Evolutionary conservation across 805 yeast genomes (phyloP).

Genomic region (Dipodascopsis uninucleata): DNA sequence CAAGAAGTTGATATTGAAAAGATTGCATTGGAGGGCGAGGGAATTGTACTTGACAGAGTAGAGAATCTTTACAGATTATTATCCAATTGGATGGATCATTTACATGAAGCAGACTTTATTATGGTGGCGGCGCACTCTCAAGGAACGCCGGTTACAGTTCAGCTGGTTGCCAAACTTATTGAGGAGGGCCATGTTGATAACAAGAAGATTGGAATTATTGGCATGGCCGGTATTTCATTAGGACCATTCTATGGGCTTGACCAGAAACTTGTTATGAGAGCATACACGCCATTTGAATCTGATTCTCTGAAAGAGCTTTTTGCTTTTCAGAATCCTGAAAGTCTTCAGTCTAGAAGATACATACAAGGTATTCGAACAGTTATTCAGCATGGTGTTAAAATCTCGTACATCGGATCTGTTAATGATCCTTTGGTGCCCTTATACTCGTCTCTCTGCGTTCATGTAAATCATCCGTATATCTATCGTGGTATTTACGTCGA

Average conservation of each 20-base stretch:
- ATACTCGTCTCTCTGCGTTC: conserved; percentile 80
- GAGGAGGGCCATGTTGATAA: conserved; percentile 49
- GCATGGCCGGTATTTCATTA: conserved; percentile 93
- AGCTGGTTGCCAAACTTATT: conserved; percentile 68
- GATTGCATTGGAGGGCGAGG: conserved; percentile 91
- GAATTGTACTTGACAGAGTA: conserved; percentile 82
- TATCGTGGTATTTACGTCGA: conserved; percentile 88
- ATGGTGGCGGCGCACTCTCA: conserved; percentile 93
- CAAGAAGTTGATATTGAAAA: conserved; percentile 63
- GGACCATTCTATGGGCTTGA: conserved; percentile 94
- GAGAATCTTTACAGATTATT: conserved; percentile 71
- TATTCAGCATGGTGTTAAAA: conserved; percentile 66
- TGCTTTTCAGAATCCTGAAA: conserved; percentile 75
- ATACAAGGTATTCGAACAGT: conserved; percentile 62
- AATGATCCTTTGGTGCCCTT: conserved; percentile 94
- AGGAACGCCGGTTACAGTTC: conserved; percentile 88
- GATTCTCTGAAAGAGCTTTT: conserved; percentile 83
- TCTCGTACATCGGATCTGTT: conserved; percentile 80
- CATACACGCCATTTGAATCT: conserved; percentile 85
- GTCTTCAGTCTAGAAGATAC: conserved; percentile 67
- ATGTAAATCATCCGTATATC: conserved; percentile 82
- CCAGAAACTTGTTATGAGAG: conserved; percentile 75
- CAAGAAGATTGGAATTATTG: conserved; percentile 62
- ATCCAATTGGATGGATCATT: conserved; percentile 58
- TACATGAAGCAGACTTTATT: conserved; percentile 70